Conservation (phyloP, 2,329 filamentous ascomycete species). For the Colletotrichum agaves region DNA sequence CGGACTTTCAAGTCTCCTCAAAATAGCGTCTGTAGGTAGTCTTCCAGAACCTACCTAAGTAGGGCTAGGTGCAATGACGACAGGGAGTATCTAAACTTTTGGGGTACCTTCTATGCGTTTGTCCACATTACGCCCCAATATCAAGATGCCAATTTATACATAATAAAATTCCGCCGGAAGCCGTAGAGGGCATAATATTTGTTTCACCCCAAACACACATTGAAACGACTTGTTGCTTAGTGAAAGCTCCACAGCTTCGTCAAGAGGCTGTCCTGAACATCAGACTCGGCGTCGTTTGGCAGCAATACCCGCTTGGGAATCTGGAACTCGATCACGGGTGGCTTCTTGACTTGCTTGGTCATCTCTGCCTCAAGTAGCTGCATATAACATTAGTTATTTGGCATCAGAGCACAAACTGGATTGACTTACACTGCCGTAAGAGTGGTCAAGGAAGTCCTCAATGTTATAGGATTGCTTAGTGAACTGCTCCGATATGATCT, state of each 20-base stretch:
- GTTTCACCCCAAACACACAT: background rate
- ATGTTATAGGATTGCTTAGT: constrained; percentile 94
- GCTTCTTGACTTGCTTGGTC: constrained; percentile 83
- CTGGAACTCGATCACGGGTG: constrained; percentile 90
- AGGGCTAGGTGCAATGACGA: background rate
- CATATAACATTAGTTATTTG: constrained; percentile 45
- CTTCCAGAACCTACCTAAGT: background rate
- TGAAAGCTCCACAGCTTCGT: constrained; percentile 72
- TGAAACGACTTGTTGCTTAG: constrained; percentile 4
- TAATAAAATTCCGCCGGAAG: background rate
- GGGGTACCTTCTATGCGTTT: constrained; percentile 12
- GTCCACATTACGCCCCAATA: constrained; percentile 11
- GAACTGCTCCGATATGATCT: constrained; percentile 95
- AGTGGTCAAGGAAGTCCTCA: constrained; percentile 98
- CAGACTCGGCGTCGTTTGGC: constrained; percentile 59
- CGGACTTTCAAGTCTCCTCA: background rate
- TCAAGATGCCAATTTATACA: constrained; percentile 17
- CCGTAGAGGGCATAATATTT: background rate
- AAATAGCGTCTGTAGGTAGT: background rate
- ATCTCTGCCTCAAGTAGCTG: constrained; percentile 88
- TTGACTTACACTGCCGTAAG: constrained; percentile 78
- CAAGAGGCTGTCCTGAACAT: constrained; percentile 63
- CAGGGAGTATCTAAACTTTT: constrained; percentile 19
- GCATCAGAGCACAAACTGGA: constrained; percentile 60
- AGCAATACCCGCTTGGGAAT: constrained; percentile 88